These are phyloP conservation scores for Colletotrichum sp. DNA, from an alignment of 2,329 filamentous ascomycete genomes.

Conservation along the genomic window DNA sequence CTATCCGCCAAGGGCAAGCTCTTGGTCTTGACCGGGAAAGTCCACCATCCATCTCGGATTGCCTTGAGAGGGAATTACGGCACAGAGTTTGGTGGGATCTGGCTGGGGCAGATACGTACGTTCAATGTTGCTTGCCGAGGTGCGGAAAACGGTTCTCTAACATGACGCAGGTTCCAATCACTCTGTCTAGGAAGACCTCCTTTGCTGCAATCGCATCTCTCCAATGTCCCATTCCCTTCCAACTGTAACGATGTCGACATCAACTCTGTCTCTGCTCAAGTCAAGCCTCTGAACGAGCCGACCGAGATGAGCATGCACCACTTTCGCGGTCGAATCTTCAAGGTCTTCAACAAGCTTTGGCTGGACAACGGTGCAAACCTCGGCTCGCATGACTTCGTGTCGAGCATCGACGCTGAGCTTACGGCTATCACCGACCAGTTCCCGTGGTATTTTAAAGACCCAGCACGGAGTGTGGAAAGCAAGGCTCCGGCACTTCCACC, in stretches of 20 bases:
- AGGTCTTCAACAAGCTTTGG: slow-evolving; percentile 13
- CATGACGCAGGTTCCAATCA: not conserved
- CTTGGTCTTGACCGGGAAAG: not conserved
- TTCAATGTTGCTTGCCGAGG: not conserved
- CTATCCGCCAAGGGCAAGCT: not conserved
- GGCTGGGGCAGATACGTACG: not conserved
- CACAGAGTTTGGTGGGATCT: not conserved
- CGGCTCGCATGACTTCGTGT: not conserved
- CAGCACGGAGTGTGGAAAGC: not conserved
- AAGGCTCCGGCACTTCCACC: not conserved
- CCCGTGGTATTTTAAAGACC: not conserved
- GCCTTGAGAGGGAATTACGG: not conserved
- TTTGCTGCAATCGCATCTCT: not conserved
- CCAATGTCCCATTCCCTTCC: not conserved
- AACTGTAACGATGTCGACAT: slow-evolving; percentile 13
- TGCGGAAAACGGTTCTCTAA: not conserved
- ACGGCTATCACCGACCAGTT: not conserved
- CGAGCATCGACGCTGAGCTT: not conserved
- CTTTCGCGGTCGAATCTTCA: slow-evolving; percentile 19
- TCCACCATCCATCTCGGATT: not conserved
- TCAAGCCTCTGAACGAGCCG: slow-evolving; percentile 14
- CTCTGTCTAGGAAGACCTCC: not conserved
- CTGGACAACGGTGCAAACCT: not conserved
- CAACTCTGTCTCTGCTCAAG: not conserved
- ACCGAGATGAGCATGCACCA: slow-evolving; percentile 23